These are phyloP conservation scores for Thecaphora thlaspeos DNA, from an alignment of 1,284 basidiomycete genomes.

Conservation along the genomic window DNA sequence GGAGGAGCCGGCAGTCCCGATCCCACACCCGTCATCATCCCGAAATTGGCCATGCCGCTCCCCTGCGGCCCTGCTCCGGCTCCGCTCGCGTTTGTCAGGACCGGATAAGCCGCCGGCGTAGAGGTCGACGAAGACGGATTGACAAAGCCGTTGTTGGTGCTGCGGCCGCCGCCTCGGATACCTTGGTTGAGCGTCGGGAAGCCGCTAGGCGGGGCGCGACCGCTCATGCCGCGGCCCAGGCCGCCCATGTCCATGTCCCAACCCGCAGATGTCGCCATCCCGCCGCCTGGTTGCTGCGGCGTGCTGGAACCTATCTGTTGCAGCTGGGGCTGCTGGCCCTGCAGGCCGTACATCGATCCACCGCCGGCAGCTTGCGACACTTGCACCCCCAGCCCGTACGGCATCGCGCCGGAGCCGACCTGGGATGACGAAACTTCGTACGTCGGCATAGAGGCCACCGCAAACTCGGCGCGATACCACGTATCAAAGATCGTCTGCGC, in stretches of 20 bases:
- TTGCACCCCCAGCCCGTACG: background rate
- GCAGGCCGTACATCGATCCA: background rate
- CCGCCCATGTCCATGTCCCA: too few relatives aligned
- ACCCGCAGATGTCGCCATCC: too few relatives aligned
- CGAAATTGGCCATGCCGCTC: too few relatives aligned
- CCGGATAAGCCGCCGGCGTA: too few relatives aligned
- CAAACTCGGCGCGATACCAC: conserved; percentile 43
- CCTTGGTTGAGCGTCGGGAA: background rate
- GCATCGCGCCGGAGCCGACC: conserved; percentile 10
- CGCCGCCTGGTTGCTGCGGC: background rate
- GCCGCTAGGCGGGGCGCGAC: background rate
- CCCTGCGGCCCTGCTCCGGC: too few relatives aligned
- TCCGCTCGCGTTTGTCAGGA: too few relatives aligned
- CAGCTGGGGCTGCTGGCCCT: background rate
- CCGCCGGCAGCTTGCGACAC: background rate
- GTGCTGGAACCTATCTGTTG: background rate
- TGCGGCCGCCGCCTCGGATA: background rate
- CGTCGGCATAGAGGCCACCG: conserved; percentile 32
- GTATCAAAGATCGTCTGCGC: conserved; percentile 40
- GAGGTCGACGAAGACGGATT: too few relatives aligned
- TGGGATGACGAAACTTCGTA: conserved; percentile 23
- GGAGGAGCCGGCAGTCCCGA: background rate
- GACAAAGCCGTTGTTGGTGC: background rate
- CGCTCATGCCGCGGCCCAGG: too few relatives aligned
- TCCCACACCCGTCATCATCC: background rate